Evolutionary conservation across 495 filamentous ascomycete genomes (phyloP), one percentile per base, ranked within the genome.

Genomic region (Cercophora scortea): DNA sequence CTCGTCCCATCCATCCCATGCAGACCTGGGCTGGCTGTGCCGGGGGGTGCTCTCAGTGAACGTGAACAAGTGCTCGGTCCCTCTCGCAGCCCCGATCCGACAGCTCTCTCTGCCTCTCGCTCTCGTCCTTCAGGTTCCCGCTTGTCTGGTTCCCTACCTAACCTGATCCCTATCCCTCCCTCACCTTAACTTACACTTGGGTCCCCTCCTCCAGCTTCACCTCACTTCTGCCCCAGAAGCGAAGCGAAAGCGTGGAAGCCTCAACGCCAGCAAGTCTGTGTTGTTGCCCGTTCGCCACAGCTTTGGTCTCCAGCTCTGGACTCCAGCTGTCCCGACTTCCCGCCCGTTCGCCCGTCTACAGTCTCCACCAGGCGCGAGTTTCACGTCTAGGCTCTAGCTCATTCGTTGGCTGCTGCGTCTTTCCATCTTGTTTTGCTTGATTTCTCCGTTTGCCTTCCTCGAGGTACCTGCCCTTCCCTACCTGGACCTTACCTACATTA

Each of bases 201-300:
- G 34, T 45, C 18, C 43, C n/a, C 35, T 36, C 48, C 50, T 47
- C 49, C 50, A 39, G 45, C 45, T 57, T 19, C 25, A 10, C 39
- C 10, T 35, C 51, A 38, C 34, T 50, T 47, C 39, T 40, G 51
- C 47, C 46, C 51, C 54, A 5, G 25, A 25, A 25, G 25, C 25
- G 25, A 25, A 25, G 52, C 49, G 51, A 58, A 54, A 43, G 42
- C 25, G 42, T 40, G 60, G 34, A 44, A 41, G 44, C 32, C 46
- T 38, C 45, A 46, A 39, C 53, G 50, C 38, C 59, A 59, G 56
- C 58, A 43, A 57, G 48, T 35, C 57, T 57, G 57, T 58, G 18
- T 52, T 42, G 47, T 25, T 25, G 25, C 48, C 51, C 35, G 45
- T 50, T 17, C 8, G 25, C 42, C 50, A 40, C 38, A 40, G 38